These are phyloP conservation scores for Globisporangium solare DNA, from an alignment of 352 stramenopile genomes.

Conservation along the genomic window DNA sequence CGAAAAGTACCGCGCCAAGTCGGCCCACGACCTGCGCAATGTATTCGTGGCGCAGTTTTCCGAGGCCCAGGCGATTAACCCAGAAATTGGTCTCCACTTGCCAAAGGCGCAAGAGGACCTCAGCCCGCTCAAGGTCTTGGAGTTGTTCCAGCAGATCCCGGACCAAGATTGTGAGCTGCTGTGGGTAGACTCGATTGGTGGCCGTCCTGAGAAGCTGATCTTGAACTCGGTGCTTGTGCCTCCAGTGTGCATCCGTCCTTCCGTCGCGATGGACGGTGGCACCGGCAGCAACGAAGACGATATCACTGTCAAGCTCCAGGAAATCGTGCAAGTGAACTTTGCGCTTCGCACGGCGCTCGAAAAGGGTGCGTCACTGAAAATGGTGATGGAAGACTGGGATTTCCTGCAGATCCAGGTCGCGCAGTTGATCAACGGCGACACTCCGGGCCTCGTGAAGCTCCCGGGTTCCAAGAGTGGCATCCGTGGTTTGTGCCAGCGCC, in stretches of 20 bases:
- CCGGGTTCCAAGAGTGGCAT: slow-evolving; percentile 93
- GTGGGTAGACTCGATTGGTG: slow-evolving; percentile 93
- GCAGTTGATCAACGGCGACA: slow-evolving; percentile 99
- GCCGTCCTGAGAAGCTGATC: slow-evolving; percentile 97
- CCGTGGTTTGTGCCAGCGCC: slow-evolving; percentile 95
- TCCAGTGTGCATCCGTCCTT: slow-evolving; percentile 98
- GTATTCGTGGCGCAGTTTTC: slow-evolving; percentile 84
- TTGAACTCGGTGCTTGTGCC: slow-evolving; percentile 97
- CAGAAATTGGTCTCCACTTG: slow-evolving; percentile 82
- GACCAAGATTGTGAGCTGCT: slow-evolving; percentile 98
- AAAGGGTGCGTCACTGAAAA: slow-evolving; percentile 95
- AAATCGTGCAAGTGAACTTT: slow-evolving; percentile 99
- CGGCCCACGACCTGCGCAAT: slow-evolving; percentile 75
- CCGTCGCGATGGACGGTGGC: slow-evolving; percentile 96
- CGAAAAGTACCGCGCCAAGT: slow-evolving; percentile 94
- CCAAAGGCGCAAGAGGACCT: slow-evolving; percentile 89
- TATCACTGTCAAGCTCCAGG: slow-evolving; percentile 98
- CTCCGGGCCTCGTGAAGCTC: slow-evolving; percentile 94
- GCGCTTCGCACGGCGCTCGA: slow-evolving; percentile 91
- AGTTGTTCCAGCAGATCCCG: slow-evolving; percentile 94
- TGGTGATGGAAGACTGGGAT: slow-evolving; percentile 99
- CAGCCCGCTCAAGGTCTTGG: slow-evolving; percentile 88
- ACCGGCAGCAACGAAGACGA: slow-evolving; percentile 98
- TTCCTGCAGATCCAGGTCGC: slow-evolving; percentile 97
- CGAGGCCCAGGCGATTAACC: slow-evolving; percentile 71